Percentiles rank a stretch among this genome's conserved stretches.
Conservation (phyloP, 352 stramenopile genomes). For the Phytopythium boreale region DNA sequence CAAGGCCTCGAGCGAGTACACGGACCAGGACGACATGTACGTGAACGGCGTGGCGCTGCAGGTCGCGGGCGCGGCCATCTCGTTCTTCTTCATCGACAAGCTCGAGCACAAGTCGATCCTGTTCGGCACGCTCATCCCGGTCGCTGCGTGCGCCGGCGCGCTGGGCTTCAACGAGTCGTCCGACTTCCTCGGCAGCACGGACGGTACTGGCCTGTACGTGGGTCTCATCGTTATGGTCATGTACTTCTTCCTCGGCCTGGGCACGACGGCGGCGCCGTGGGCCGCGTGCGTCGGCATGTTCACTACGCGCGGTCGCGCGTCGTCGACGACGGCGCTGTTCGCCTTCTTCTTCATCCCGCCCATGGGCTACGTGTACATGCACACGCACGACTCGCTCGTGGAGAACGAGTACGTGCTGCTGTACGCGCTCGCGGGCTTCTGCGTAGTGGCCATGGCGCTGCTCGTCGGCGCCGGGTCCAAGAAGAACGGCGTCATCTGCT, state of each 20-base stretch:
- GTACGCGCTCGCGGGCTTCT: conserved; percentile 44
- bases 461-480: conserved; percentile 49
- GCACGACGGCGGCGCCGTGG: conserved; percentile 57
- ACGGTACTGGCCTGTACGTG: conserved; percentile 48
- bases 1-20: conserved; percentile 43
- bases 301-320: conserved; percentile 42
- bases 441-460: conserved; percentile 38
- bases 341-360: conserved; percentile 51
- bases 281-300: conserved; percentile 67
- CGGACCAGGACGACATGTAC: conserved; percentile 44
- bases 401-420: conserved; percentile 53
- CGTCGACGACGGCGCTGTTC: conserved; percentile 52
- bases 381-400: conserved; percentile 28
- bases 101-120: conserved; percentile 71
- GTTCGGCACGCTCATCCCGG: conserved; percentile 59
- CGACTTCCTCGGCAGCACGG: conserved; percentile 28
- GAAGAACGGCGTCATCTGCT: conserved; percentile 64
- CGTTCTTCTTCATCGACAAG: conserved; percentile 83
- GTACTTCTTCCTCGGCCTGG: conserved; percentile 80
- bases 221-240: conserved; percentile 57
- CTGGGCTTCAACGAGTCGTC: conserved; percentile 65
- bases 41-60: conserved; percentile 59
- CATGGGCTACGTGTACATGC: conserved; percentile 59
- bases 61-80: conserved; percentile 47
- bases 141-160: conserved; percentile 40